Base-by-base conservation (phyloP, 139 green algal genomes). In the Medakamo hakoo region DNA sequence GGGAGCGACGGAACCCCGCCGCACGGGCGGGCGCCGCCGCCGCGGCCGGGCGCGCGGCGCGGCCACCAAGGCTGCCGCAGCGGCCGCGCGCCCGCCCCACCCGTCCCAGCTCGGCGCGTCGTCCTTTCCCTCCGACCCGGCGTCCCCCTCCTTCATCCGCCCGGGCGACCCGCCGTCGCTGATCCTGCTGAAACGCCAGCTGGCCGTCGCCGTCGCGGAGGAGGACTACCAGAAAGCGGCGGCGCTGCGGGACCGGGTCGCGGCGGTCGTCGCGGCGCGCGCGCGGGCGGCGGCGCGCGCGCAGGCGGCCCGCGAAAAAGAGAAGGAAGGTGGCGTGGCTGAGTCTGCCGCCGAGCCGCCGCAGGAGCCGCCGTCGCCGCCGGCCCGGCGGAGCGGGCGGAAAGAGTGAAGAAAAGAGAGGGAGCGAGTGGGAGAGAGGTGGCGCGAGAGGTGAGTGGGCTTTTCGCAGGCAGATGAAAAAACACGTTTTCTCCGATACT, bases 181-280 rank as follows among this genome's bases (percentile, higher is more conserved):
- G 9, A 16, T 52, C 40, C 40, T 52, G 9, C 40, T 52, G 9
- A 52, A 52, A 52, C 40, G 40, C 40, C 9, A 9, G 9, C 40
- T 52, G 9, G 40, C 40, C 40, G 56, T 64, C 26, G 73, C 76
- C 4, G 65, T 82, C 31, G 9, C 23, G 0, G 73, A 82, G 57
- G 76, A 82, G 63, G 68, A 82, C 60, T 82, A 78, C 52, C 48
- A 24, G 1, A 48, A 29, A 1, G 73, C 73, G 9, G 49, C 67
- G 2, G 59, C 63, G 18, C 57, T 82, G 16, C 32, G 76, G 1
- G 76, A 82, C 63, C 76, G 79, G 64, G 64, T 67, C 9, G 40
- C 40, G 9, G 16, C 16, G 40, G 40, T 16, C 9, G 40, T 16
- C 40, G 9, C 9, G 9, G 40, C 40, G 40, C 40, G 40, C 40